Conservation (phyloP, 1,284 basidiomycete species). For the Leccinum idahoense region DNA sequence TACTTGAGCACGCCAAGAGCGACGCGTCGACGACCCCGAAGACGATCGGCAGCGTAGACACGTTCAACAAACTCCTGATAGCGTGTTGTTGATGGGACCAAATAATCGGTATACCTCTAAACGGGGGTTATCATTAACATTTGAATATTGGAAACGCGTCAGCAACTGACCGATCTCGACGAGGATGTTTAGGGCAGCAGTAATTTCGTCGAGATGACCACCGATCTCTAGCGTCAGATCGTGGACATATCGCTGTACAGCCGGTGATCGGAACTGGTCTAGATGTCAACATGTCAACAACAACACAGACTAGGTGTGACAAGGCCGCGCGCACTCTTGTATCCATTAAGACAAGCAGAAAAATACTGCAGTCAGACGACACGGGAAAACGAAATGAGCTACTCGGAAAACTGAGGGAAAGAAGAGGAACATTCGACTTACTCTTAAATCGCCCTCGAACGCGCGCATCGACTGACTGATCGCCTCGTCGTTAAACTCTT, state of each 20-base stretch:
- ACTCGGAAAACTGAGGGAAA: background rate
- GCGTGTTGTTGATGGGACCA: conserved; percentile 55
- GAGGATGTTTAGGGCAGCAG: conserved; percentile 42
- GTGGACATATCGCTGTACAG: conserved; percentile 53
- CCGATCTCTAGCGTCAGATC: conserved; percentile 47
- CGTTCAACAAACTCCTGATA: conserved; percentile 44
- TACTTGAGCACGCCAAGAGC: conserved; percentile 44
- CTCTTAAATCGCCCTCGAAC: conserved; percentile 48
- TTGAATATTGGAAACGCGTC: background rate
- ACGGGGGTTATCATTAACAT: conserved; percentile 4
- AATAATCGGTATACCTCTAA: conserved; percentile 46
- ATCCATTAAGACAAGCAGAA: conserved; percentile 24
- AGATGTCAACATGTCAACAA: background rate
- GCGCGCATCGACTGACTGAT: conserved; percentile 45
- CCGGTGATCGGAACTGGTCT: conserved; percentile 44
- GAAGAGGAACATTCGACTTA: conserved; percentile 10
- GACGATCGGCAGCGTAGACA: conserved; percentile 56
- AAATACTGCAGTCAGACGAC: conserved; percentile 21
- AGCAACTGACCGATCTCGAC: conserved; percentile 44
- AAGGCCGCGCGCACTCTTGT: conserved; percentile 17
- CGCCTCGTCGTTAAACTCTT: conserved; percentile 49
- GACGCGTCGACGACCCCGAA: conserved; percentile 53
- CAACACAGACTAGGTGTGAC: conserved; percentile 14
- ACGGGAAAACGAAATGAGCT: background rate
- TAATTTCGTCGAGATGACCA: conserved; percentile 44